Base-by-base conservation (phyloP, 352 stramenopile species). In the Hyaloperonospora arabidopsidis region DNA sequence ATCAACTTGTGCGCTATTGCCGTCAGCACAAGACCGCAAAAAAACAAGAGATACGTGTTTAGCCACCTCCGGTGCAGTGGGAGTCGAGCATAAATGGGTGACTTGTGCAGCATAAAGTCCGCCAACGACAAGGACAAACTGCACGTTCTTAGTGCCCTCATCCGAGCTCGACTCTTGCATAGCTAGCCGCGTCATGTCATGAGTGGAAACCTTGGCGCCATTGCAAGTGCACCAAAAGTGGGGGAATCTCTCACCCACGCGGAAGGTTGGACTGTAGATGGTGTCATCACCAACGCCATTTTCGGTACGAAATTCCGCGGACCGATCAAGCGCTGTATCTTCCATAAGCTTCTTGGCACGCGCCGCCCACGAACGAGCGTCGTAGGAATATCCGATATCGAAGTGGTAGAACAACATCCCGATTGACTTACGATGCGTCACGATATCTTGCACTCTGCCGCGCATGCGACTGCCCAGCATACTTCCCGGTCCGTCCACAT, bases 331-430 rank as follows among this genome's bases (percentile, higher is more conserved):
- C 4, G 71, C 63, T 11, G 61, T 28, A 50, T 89, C 82, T 51
- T 77, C 49, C 77, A 90, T 84, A 21, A 89, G 69, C 52, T 70
- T 54, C 29, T 78, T 78, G 1, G 79, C 77, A 4, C 64, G 64
- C 11, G 49, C 11, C 2, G 45, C 50, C 76, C 83, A 89, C 15
- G 49, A 54, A 23, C 50, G n/a, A n/a, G 62, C 53, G 35, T 79
- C 59, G 60, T 92, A 93, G 21, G 79, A 87, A 52, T 85, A 90
- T 1, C 84, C 84, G 56, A 92, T 82, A 58, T 93, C 84, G 44
- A 89, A 91, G 47, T 91, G 68, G 65, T 89, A 92, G 59, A 93
- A 93, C 38, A 93, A 67, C 84, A 93, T 90, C 0, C 77, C 79
- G 10, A 93, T 59, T n/a, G 69, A 75, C 45, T 74, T 51, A 11